Conservation (phyloP, 106 monocot species). For the Apostasia shenzhenica region DNA sequence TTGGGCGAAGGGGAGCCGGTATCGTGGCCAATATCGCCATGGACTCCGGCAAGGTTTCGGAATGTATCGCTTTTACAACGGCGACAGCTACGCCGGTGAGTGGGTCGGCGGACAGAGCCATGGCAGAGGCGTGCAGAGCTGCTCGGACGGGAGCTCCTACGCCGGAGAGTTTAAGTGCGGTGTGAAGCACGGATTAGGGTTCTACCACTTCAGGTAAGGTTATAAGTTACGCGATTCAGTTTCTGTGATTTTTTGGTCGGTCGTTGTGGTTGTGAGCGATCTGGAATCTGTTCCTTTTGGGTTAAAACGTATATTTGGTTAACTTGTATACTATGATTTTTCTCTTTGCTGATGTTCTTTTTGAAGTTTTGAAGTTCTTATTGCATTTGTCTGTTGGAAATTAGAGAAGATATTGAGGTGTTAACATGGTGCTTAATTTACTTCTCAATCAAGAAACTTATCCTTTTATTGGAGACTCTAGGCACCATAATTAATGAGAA, state of each 20-base stretch:
- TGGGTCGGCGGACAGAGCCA: constrained; percentile 54
- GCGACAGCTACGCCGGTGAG: constrained; percentile 50
- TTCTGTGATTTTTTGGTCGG: neutral
- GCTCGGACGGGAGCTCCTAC: constrained; percentile 47
- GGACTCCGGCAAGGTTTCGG: constrained; percentile 49
- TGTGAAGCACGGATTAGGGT: constrained; percentile 49
- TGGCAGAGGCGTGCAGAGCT: constrained; percentile 39
- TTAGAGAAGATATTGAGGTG: no score
- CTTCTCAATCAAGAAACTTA: no score
- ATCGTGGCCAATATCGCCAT: constrained; percentile 28
- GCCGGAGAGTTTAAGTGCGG: constrained; percentile 50
- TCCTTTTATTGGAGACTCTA: no score
- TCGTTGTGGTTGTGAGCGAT: neutral
- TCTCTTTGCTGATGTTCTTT: neutral
- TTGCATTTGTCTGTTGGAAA: neutral
- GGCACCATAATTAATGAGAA: no score
- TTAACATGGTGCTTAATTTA: no score
- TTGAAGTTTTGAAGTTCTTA: neutral
- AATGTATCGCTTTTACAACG: constrained; percentile 43
- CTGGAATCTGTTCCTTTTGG: neutral
- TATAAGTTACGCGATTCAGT: neutral
- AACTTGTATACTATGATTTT: neutral
- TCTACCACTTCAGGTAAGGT: constrained; percentile 48
- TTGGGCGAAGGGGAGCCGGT: constrained; percentile 48
- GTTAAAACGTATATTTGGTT: neutral